Conservation (phyloP, 345 rosid species). For the Trapa bicornis region DNA sequence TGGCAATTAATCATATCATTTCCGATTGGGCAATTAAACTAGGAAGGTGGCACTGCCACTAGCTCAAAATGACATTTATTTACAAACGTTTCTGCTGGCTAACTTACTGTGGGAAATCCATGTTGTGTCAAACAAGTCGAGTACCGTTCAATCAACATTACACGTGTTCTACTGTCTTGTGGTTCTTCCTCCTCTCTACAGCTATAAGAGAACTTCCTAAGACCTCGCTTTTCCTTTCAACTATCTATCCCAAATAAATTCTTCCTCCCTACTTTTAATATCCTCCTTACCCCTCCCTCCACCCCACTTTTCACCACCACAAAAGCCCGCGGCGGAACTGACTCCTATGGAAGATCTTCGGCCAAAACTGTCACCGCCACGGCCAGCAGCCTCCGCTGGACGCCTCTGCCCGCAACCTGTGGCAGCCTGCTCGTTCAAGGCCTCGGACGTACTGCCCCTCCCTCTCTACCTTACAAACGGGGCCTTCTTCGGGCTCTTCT, state of each 20-base stretch:
- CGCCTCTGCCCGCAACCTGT: not conserved
- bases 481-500: constrained; percentile 35
- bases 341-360: constrained; percentile 10
- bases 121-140: no score
- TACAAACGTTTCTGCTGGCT: no score
- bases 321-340: not conserved
- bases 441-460: constrained; percentile 37
- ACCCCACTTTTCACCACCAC: not conserved
- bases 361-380: constrained; percentile 6
- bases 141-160: no score
- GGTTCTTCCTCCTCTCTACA: not conserved
- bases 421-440: constrained; percentile 4
- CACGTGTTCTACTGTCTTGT: not conserved
- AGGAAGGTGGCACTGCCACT: no score
- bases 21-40: no score
- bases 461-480: constrained; percentile 34
- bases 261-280: not conserved
- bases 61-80: no score
- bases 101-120: no score
- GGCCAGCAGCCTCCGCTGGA: not conserved
- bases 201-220: constrained; percentile 7
- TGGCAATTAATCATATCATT: no score
- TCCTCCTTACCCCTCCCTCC: not conserved
- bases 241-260: not conserved
- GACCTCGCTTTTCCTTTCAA: constrained; percentile 13